Base-by-base conservation (phyloP, 164 flowering plant species). In the Nymphaea colorata region DNA sequence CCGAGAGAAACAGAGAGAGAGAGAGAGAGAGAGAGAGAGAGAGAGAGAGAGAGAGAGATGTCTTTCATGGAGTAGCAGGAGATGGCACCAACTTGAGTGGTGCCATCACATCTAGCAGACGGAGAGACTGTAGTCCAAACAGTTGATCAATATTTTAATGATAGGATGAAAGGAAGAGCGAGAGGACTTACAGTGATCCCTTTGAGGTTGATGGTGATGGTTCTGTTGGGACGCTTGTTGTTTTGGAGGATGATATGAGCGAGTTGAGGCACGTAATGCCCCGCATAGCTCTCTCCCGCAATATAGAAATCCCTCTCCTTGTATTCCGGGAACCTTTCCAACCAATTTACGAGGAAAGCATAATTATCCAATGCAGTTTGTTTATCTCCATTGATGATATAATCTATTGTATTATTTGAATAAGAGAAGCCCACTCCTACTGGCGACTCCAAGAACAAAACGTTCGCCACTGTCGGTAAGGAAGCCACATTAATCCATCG, bases 401-500 rank as follows among this genome's bases (percentile, higher is more conserved):
- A 79, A 67, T 89, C 89, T 0, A 83, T 72, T 18, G 88, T 65
- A 5, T 43, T 80, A 67, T 89, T 89, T 2, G 93, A 82, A 68
- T 87, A 87, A 1, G 96, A 90, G 74, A 80, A 90, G 5, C 96
- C 93, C 6, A 84, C 90, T 17, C 93, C 90, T 0, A 83, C 88
- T 0, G 93, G 93, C 0, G 93, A 82, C 66, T 87, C 96, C 71
- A 90, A 59, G 73, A 86, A 90, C 79, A 90, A 44, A 0, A 89
- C 87, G 74, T 89, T 89, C 16, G 93, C 92, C 44, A 72, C 96
- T 89, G 12, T 47, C 7, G 5, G 55, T 12, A 7, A 12, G 3
- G 5, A 47, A 7, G 2, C 7, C 36, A 25, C 36, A 25, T 25
- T 25, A 25, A 25, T 25, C 36, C 36, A 25, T 25, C 36, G 36